Conservation (phyloP, 1,284 basidiomycete genomes). For the Apiotrichum mycotoxinovorans region DNA sequence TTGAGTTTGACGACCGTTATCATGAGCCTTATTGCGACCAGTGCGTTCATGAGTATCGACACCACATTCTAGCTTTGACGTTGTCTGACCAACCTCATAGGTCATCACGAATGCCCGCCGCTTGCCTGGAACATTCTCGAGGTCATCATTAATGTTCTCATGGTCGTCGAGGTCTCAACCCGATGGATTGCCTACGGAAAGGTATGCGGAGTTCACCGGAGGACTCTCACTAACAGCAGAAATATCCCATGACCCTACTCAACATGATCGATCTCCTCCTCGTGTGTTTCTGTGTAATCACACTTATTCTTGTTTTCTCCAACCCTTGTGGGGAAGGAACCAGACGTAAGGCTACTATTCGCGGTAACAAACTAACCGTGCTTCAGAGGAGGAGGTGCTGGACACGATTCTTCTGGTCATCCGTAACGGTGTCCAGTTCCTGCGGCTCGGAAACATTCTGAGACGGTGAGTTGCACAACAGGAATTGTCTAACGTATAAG, state of each 20-base stretch:
- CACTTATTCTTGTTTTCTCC: constrained; percentile 77
- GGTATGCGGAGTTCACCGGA: constrained; percentile 54
- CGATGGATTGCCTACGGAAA: constrained; percentile 84
- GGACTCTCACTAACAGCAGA: constrained; percentile 54
- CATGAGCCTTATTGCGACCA: constrained; percentile 63
- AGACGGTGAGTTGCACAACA: constrained; percentile 63
- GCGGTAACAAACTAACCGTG: constrained; percentile 42
- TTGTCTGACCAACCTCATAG: constrained; percentile 10
- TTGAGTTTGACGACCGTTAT: constrained; percentile 85
- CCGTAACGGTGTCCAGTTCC: constrained; percentile 86
- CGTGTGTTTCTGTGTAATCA: constrained; percentile 79
- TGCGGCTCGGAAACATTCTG: constrained; percentile 80
- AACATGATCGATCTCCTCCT: constrained; percentile 82
- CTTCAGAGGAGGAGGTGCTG: constrained; percentile 82
- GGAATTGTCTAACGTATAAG: constrained; percentile 49
- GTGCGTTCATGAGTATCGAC: constrained; percentile 21
- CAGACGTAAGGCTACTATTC: constrained; percentile 29
- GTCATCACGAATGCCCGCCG: constrained; percentile 46
- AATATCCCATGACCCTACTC: constrained; percentile 92
- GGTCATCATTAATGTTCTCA: constrained; percentile 80
- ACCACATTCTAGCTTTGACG: no score
- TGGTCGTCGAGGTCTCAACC: constrained; percentile 87
- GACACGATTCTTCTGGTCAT: constrained; percentile 85
- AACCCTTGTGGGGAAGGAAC: constrained; percentile 46
- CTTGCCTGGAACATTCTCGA: constrained; percentile 82